Base-by-base conservation (phyloP, 352 stramenopile species). In the Bremia lactucae region DNA sequence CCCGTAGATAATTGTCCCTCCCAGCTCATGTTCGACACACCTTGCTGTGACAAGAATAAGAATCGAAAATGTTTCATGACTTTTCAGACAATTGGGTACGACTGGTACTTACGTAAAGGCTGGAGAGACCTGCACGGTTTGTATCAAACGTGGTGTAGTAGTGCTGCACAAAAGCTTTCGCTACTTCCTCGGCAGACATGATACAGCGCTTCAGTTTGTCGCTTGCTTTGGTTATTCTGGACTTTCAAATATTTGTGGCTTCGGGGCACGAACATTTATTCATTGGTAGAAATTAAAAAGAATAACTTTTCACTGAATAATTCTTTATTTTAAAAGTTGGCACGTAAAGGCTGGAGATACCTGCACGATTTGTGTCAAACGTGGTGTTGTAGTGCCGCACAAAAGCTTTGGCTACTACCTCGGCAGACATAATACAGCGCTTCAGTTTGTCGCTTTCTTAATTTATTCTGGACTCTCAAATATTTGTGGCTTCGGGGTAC, bases 131-230 rank as follows among this genome's bases (percentile, higher is more conserved):
- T 42, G 72, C 65, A 36, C 76, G 75, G 59, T 93, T 93, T 48
- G 59, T 66, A 62, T 89, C 76, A 55, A 93, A 90, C 39, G 73
- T 85, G 35, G 61, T 74, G 73, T 93, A 93, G 60, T 91, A 93
- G 66, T 90, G 78, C 61, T 83, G 65, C 52, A 88, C 73, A 53
- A 93, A 93, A 42, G 76, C 75, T 36, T 87, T 84, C 36, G 77
- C 81, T 49, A 93, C 73, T 2, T 90, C 75, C 51, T 88, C 68
- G 15, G 77, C 78, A 44, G 77, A 89, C 81, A 93, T 93, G 55
- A 21, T 73, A 37, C 11, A 29, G 15, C 8, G 44, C 18, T 35
- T 41, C 28, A 41, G 21, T 52, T 36, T 13, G 33, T 52, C 48
- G 21, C 20, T 36, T 46, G 49, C 42, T 42, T n/a, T n/a, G n/a